These are phyloP conservation scores for Penicillium sp. DNA, from an alignment of 2,329 filamentous ascomycete genomes.

Conservation along the genomic window DNA sequence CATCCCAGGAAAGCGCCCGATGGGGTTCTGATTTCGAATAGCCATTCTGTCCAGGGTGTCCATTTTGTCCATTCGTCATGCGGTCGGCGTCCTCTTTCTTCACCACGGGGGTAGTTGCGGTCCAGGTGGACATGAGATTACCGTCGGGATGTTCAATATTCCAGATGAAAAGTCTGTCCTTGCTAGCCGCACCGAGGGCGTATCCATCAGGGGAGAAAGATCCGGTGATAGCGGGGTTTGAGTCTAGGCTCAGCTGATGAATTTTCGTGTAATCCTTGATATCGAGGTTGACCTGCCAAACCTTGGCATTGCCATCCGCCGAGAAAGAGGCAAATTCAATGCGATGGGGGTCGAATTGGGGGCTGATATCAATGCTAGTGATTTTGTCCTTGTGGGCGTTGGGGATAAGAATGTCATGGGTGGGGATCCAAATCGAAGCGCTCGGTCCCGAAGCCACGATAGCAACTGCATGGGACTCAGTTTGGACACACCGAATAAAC, in stretches of 20 bases:
- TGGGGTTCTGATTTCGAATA: constrained; percentile 30
- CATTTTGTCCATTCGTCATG: constrained; percentile 38
- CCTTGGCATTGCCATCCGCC: constrained; percentile 46
- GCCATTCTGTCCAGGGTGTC: constrained; percentile 37
- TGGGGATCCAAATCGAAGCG: constrained; percentile 48
- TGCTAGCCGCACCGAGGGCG: constrained; percentile 46
- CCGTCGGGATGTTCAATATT: constrained; percentile 45
- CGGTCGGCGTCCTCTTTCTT: constrained; percentile 36
- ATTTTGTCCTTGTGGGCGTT: constrained; percentile 45
- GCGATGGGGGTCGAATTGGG: constrained; percentile 32
- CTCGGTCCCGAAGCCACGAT: constrained; percentile 42
- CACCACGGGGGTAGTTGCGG: constrained; percentile 31
- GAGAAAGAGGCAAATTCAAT: constrained; percentile 48
- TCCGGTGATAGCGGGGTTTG: constrained; percentile 42
- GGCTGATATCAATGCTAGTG: constrained; percentile 45
- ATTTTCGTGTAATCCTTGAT: constrained; percentile 38
- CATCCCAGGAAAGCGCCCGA: constrained; percentile 53
- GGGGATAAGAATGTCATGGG: constrained; percentile 42
- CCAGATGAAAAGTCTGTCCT: constrained; percentile 48
- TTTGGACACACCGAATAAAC: constrained; percentile 40
- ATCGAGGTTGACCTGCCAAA: constrained; percentile 46
- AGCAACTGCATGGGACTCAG: constrained; percentile 33
- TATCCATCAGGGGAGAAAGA: constrained; percentile 51
- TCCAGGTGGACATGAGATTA: constrained; percentile 44
- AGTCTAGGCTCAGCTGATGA: constrained; percentile 40